Base-by-base conservation (phyloP, 2,329 filamentous ascomycete genomes). In the Rhytidhysteron rufulum region DNA sequence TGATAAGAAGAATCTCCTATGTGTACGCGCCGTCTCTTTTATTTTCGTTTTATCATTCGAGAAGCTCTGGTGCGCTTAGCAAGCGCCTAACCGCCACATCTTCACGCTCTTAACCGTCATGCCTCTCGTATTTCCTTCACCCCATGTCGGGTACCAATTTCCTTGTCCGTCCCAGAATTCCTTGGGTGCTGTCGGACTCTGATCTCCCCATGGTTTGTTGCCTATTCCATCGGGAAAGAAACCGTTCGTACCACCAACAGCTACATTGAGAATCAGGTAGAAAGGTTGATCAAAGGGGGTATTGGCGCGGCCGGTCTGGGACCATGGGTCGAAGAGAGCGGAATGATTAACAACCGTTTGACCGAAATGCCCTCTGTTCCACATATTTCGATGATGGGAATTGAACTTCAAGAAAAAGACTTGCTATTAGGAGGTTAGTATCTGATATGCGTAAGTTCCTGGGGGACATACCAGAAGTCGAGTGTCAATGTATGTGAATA, bases 401-500 rank as follows among this genome's bases (percentile, higher is more conserved):
- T 81, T 70, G 56, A 88, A 88, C 38, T 63, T 85, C 55, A 78
- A 82, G 70, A 88, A 91, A 42, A 88, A 74, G 32, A 90, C 85
- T 61, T 90, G 86, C 36, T 88, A 32, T 21, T 5, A 20, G 15
- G 4, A 16, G 18, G 34, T 46, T 21, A 48, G 45, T 25, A 32
- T 17, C n/a, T 9, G 15, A 17, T n/a, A 11, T 15, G 15, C 17
- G 7, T 13, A 29, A 27, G 13, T 27, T 27, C 24, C 24, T 8
- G 34, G 18, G 21, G 19, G 5, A 29, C 49, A 17, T 46, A 54
- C 51, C 38, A 54, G 73, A 19, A 93, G 77, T 11, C 84, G 80
- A 42, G 77, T 83, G 72, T 91, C 84, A 67, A 93, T 75, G 61
- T 88, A 93, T 24, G 85, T 88, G 70, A 90, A 91, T 34, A 93